Evolutionary conservation across 2,329 filamentous ascomycete genomes (phyloP), one percentile per base, ranked within the genome.

Genomic region (Fusarium staphyleae): DNA sequence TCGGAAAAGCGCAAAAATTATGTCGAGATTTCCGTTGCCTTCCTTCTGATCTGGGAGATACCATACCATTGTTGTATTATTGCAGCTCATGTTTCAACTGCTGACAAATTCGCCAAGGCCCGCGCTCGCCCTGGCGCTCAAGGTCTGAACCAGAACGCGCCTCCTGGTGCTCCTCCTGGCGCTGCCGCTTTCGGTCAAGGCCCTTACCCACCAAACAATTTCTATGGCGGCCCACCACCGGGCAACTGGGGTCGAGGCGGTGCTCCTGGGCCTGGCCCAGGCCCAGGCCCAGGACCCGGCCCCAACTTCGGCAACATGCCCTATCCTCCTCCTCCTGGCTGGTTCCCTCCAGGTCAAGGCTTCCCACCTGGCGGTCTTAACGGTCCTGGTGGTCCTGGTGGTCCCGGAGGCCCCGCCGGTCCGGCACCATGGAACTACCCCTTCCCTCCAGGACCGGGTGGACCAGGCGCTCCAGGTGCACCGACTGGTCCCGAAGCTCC

Each of bases 1-100:
- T 86, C 88, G 88, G 89, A 89, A 89, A 88, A 89, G 91, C 91
- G 92, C 92, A 96, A 87, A 86, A 91, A 88, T 83, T 84, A 80
- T 96, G 93, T 96, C 87, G 93, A 96, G 86, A 88, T 89, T 88
- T 96, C 93, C 92, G 93, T 96, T 97, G 93, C 92, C 93, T 97
- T 97, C 93, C 93, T 97, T 96, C 92, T 97, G 92, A 96, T 87
- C 70, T 60, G 37, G 60, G 60, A 66, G 53, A 57, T 55, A 46
- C 40, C 13, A 39, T 47, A 33, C 49, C 14, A 19, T 32, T 28
- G 43, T 49, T 45, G 52, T 46, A n/a, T 44, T 48, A 16, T 57
- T 57, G 58, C 60, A 37, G 26, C 32, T 42, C 41, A 58, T 78
- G 65, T 71, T 39, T 42, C 52, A 37, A 39, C 35, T 52, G 55